Evolutionary conservation across 345 rosid species (phyloP).

Genomic region (Eucalyptus cladocalyx): DNA sequence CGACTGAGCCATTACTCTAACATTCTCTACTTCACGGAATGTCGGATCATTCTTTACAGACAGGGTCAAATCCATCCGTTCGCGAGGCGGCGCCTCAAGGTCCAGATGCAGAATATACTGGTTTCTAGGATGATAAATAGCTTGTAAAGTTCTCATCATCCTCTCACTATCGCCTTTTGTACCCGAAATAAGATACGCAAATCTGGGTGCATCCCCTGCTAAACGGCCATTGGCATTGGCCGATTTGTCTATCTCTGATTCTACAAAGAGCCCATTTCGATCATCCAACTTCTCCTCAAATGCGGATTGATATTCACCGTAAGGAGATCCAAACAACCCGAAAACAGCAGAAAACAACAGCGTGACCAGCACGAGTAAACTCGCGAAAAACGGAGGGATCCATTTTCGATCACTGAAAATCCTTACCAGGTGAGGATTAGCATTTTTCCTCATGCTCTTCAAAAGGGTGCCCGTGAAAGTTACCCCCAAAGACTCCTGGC

Average conservation of each 20-base stretch:
- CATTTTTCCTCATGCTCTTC: slow-evolving; percentile 34
- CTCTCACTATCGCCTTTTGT: slow-evolving; percentile 82
- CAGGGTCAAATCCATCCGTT: slow-evolving; percentile 47
- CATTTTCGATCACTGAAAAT: slow-evolving; percentile 62
- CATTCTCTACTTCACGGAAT: slow-evolving; percentile 57
- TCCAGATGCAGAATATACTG: slow-evolving; percentile 82
- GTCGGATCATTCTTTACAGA: slow-evolving; percentile 56
- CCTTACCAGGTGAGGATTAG: slow-evolving; percentile 43
- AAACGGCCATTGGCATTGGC: slow-evolving; percentile 3
- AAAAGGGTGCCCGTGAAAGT: neutral
- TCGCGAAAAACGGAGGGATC: slow-evolving; percentile 58
- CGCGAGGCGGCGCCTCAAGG: slow-evolving; percentile 75
- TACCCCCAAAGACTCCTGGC: neutral
- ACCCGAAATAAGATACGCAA: slow-evolving; percentile 82
- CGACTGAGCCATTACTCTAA: slow-evolving; percentile 70
- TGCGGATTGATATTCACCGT: slow-evolving; percentile 27
- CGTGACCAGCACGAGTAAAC: slow-evolving; percentile 49
- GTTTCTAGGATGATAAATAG: slow-evolving; percentile 79
- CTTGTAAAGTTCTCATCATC: slow-evolving; percentile 77
- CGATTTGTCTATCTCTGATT: slow-evolving; percentile 34
- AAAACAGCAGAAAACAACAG: slow-evolving; percentile 32
- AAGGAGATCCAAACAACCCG: slow-evolving; percentile 18
- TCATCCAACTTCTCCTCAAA: slow-evolving; percentile 29
- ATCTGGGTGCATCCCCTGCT: slow-evolving; percentile 41
- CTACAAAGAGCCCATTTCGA: slow-evolving; percentile 48